Base-by-base conservation (phyloP, 2,329 filamentous ascomycete genomes). In the Trichoderma oligosporum region DNA sequence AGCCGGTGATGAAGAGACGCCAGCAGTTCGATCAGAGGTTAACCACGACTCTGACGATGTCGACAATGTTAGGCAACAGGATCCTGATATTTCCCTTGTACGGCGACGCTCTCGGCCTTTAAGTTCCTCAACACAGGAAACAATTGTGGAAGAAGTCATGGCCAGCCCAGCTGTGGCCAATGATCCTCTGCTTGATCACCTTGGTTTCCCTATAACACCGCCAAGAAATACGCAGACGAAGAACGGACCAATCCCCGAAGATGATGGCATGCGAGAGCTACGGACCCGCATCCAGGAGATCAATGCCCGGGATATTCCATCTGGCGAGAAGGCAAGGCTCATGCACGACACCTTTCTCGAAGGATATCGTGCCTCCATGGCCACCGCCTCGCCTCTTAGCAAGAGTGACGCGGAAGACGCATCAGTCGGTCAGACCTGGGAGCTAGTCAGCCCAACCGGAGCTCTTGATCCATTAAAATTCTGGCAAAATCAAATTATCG, bases 181-280 rank as follows among this genome's bases (percentile, higher is more conserved):
- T 47, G 62, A 59, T 36, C 57, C 64, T 18, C 60, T 66, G 9
- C 70, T 62, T 25, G 71, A 73, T 45, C 71, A 69, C 46, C 66
- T 74, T 11, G 67, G 68, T 41, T 69, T 71, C 48, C 65, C 68
- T 9, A 54, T 68, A 57, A 67, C 65, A 39, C 65, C 70, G 24
- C 53, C 47, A 22, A 45, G 57, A 35, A 48, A 41, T 48, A 24
- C 27, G 41, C 14, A 39, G 7, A 62, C 59, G 54, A 69, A 65
- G 58, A 65, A 63, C 46, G 68, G 67, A 12, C 69, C 65, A 36
- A 71, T 91, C 38, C 88, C 89, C 1, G 89, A 87, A 67, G 87
- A 93, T 66, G 89, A 94, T 76, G 89, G 89, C 42, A 92, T 90
- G 86, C 77, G 81, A 16, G 71, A 74, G 55, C 71, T 93, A 64